phyloP scores from a whole-genome alignment of 2,329 filamentous ascomycete species.

The Paracamarosporium sp. region DNA sequence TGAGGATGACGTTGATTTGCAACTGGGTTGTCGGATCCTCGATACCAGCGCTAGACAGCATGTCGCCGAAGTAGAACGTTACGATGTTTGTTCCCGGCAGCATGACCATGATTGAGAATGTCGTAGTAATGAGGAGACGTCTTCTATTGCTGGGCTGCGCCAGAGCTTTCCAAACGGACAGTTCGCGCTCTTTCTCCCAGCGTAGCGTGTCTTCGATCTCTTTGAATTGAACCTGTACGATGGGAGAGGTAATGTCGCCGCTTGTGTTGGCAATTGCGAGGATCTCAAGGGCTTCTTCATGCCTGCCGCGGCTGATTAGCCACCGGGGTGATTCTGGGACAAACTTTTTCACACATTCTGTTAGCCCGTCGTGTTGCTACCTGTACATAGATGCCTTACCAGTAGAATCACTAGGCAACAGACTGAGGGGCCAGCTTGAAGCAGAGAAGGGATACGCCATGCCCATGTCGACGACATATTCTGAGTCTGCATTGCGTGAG shows the following conservation, averaged over 20 bases:
- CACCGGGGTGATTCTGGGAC: conserved; percentile 51
- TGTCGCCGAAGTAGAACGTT: conserved; percentile 46
- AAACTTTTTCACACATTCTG: no score
- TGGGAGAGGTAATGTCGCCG: conserved; percentile 56
- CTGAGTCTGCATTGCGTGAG: conserved; percentile 33
- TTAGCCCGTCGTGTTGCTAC: no score
- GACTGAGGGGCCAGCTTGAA: conserved; percentile 49
- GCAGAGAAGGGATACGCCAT: conserved; percentile 64
- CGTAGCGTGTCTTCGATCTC: conserved; percentile 59
- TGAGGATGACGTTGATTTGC: conserved; percentile 48
- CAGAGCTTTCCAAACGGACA: conserved; percentile 15
- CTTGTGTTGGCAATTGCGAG: conserved; percentile 59
- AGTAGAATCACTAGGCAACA: conserved; percentile 60
- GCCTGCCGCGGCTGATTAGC: conserved; percentile 54
- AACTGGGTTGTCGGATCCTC: conserved; percentile 41
- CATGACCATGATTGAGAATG: conserved; percentile 25
- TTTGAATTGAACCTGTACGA: conserved; percentile 61
- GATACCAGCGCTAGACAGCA: conserved; percentile 49
- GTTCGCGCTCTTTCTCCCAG: conserved; percentile 23
- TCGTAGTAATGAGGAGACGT: conserved; percentile 44
- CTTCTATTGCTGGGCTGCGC: conserved; percentile 38
- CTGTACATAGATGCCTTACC: no score
- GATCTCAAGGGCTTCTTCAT: conserved; percentile 47
- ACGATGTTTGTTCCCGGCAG: conserved; percentile 40
- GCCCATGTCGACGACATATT: conserved; percentile 51